These are phyloP conservation scores for Aspergillus eucalypticola DNA, from an alignment of 2,329 filamentous ascomycete species.

Conservation along the genomic window DNA sequence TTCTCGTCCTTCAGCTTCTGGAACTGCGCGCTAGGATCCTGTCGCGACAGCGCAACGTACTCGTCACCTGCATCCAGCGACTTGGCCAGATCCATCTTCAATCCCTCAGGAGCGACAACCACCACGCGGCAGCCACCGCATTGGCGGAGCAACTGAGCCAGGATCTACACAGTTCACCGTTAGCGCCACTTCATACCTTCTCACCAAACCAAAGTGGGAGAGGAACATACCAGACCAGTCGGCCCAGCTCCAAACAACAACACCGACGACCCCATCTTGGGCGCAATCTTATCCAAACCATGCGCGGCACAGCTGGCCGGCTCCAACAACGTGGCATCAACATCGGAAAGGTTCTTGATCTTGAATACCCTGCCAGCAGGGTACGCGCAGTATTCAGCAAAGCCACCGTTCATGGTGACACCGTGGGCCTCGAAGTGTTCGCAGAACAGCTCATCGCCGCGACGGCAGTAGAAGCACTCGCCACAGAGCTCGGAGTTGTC, in stretches of 20 bases:
- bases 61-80: conserved; percentile 50
- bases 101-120: conserved; percentile 66
- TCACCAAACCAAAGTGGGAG: conserved; percentile 19
- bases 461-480: conserved; percentile 72
- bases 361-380: conserved; percentile 62
- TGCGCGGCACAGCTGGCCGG: conserved; percentile 72
- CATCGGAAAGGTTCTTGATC: conserved; percentile 65
- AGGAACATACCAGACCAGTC: conserved; percentile 66
- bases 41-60: conserved; percentile 49
- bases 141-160: conserved; percentile 63
- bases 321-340: conserved; percentile 71
- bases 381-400: conserved; percentile 67
- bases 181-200: conserved; percentile 62
- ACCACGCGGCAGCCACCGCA: conserved; percentile 71
- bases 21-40: conserved; percentile 60
- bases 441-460: conserved; percentile 67
- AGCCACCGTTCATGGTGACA: conserved; percentile 64
- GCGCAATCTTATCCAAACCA: conserved; percentile 67
- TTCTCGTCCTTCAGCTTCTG: conserved; percentile 63
- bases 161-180: conserved; percentile 54
- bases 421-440: conserved; percentile 68
- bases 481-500: conserved; percentile 62
- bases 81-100: conserved; percentile 69
- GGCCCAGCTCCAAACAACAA: conserved; percentile 70
- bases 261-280: conserved; percentile 64